These are phyloP conservation scores for Rhizodiscina lignyota DNA, from an alignment of 495 filamentous ascomycete species.

Conservation along the genomic window DNA sequence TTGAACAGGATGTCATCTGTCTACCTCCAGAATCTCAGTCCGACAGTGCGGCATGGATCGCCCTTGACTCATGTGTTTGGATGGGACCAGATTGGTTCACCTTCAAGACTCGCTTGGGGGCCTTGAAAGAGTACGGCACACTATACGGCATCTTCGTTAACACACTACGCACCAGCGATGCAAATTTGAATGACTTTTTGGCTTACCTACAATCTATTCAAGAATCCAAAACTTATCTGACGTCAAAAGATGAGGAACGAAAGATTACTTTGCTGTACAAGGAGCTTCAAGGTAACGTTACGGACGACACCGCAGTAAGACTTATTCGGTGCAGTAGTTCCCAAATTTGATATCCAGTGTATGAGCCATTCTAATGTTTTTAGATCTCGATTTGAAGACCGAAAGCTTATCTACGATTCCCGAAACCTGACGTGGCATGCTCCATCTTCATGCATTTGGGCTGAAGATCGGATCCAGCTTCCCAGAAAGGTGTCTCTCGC, in stretches of 20 bases:
- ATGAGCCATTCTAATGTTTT: background rate
- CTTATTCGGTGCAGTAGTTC: no score
- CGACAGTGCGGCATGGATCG: background rate
- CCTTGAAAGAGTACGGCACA: background rate
- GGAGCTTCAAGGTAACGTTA: no score
- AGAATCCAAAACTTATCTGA: background rate
- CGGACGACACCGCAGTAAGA: no score
- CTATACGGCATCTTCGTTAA: background rate
- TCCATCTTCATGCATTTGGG: constrained; percentile 2
- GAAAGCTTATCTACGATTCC: background rate
- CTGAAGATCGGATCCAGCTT: constrained; percentile 2
- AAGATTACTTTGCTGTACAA: constrained; percentile 1
- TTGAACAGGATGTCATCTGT: background rate
- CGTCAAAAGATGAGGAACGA: background rate
- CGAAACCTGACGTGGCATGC: background rate
- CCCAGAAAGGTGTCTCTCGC: constrained; percentile 3
- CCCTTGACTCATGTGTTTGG: constrained; percentile 2
- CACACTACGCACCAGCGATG: background rate
- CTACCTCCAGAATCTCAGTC: background rate
- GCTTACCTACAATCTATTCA: background rate
- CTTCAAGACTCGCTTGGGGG: background rate
- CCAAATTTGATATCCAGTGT: no score
- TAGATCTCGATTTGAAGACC: background rate
- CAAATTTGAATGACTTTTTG: background rate
- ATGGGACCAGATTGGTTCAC: constrained; percentile 2